phyloP scores from a whole-genome alignment of 441 rosid species.

The Lepidium campestre region DNA sequence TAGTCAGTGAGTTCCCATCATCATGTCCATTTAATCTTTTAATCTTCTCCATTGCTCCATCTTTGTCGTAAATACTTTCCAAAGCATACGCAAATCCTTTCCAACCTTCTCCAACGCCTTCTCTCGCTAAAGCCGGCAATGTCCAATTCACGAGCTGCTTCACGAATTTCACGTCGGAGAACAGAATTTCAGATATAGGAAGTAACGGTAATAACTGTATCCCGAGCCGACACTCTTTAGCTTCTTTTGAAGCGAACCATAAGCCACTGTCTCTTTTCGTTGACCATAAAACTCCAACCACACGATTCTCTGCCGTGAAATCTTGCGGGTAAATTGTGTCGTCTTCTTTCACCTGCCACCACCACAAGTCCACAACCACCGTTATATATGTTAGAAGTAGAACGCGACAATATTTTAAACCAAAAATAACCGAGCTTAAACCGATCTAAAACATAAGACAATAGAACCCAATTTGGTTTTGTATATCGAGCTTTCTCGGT shows the following conservation, averaged over 20 bases:
- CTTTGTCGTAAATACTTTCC: constrained; percentile 65
- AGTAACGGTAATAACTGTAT: constrained; percentile 76
- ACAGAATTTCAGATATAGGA: constrained; percentile 70
- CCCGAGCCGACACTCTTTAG: constrained; percentile 87
- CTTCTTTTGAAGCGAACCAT: constrained; percentile 82
- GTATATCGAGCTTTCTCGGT: neutral
- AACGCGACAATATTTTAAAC: no score
- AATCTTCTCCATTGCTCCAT: constrained; percentile 56
- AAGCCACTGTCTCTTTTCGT: constrained; percentile 86
- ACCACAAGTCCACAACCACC: constrained; percentile 2
- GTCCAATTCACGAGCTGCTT: constrained; percentile 81
- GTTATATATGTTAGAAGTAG: no score
- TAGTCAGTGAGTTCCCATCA: constrained; percentile 78
- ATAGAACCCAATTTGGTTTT: neutral
- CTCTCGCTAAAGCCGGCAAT: constrained; percentile 63
- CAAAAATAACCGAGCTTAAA: neutral
- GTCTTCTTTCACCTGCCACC: constrained; percentile 79
- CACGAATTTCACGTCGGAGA: constrained; percentile 56
- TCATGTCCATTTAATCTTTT: constrained; percentile 46
- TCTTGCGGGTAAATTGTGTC: constrained; percentile 51
- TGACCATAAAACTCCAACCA: constrained; percentile 90
- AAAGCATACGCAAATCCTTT: constrained; percentile 85
- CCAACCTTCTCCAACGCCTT: constrained; percentile 84
- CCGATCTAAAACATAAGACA: neutral
- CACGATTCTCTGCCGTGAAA: constrained; percentile 69